Conservation (phyloP, 257 asterid genomes). For the Anisodus tanguticus region DNA sequence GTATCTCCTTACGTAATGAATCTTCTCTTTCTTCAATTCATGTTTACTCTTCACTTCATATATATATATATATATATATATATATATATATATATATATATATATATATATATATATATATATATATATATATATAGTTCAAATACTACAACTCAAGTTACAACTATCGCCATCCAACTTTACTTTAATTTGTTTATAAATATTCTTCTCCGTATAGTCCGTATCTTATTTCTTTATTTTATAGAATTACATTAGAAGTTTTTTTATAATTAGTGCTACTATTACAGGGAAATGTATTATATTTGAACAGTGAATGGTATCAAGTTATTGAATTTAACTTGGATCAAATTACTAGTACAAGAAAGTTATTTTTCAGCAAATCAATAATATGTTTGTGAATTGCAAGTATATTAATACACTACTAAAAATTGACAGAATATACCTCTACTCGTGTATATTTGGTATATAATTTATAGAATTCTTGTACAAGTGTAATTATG, state of each 20-base stretch:
- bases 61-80: background rate
- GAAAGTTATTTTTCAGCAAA: no score
- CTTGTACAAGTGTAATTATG: no score
- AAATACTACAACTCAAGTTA: conserved; percentile 26
- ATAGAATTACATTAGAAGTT: background rate
- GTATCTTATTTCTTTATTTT: background rate
- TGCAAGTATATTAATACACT: no score
- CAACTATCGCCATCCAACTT: conserved; percentile 18
- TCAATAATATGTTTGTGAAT: no score
- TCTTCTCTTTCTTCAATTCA: conserved; percentile 23
- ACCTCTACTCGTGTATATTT: no score
- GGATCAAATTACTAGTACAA: background rate
- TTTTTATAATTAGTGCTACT: background rate
- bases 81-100: background rate
- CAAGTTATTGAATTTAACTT: conserved; percentile 7
- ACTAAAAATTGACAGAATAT: no score
- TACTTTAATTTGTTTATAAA: background rate
- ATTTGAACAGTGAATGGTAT: background rate
- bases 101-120: background rate
- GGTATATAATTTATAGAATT: no score
- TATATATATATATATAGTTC: background rate
- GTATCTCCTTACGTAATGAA: conserved; percentile 36
- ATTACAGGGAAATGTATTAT: background rate
- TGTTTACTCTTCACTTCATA: conserved; percentile 13
- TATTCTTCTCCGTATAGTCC: background rate